Percentiles rank a stretch among this genome's conserved stretches.
phyloP scores from a whole-genome alignment of 2,329 filamentous ascomycete species.

The Periconia digitata region DNA sequence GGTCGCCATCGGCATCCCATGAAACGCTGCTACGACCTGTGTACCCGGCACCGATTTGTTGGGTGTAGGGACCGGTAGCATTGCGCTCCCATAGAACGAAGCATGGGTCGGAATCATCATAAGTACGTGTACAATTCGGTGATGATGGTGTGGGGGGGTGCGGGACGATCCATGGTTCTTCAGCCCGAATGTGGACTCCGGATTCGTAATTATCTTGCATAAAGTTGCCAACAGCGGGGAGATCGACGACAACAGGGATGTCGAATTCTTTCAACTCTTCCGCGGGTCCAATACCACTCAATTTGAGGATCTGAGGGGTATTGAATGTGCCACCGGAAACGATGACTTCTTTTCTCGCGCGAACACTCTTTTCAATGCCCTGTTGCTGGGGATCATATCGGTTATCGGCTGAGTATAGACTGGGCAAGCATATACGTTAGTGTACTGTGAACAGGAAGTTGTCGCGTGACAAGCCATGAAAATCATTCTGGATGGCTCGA shows the following conservation, averaged over 20 bases:
- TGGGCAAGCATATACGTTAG: background rate
- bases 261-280: conserved; percentile 54
- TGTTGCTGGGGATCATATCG: background rate
- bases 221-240: conserved; percentile 61
- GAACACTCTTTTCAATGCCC: background rate
- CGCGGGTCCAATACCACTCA: conserved; percentile 61
- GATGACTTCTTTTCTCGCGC: conserved; percentile 16
- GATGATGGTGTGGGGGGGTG: no score
- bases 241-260: conserved; percentile 56
- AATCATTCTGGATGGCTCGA: conserved; percentile 11
- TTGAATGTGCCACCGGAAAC: conserved; percentile 56
- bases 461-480: background rate
- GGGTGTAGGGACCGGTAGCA: conserved; percentile 41
- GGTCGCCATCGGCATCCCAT: conserved; percentile 8
- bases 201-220: conserved; percentile 60
- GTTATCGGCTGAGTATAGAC: background rate
- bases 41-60: conserved; percentile 44
- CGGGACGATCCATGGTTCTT: background rate
- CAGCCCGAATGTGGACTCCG: conserved; percentile 46
- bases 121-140: conserved; percentile 30
- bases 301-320: conserved; percentile 63
- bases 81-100: conserved; percentile 43
- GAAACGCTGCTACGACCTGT: conserved; percentile 48
- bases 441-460: background rate
- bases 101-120: conserved; percentile 43